phyloP scores from a whole-genome alignment of 139 green algal species.

The Picochlorum sp. region DNA sequence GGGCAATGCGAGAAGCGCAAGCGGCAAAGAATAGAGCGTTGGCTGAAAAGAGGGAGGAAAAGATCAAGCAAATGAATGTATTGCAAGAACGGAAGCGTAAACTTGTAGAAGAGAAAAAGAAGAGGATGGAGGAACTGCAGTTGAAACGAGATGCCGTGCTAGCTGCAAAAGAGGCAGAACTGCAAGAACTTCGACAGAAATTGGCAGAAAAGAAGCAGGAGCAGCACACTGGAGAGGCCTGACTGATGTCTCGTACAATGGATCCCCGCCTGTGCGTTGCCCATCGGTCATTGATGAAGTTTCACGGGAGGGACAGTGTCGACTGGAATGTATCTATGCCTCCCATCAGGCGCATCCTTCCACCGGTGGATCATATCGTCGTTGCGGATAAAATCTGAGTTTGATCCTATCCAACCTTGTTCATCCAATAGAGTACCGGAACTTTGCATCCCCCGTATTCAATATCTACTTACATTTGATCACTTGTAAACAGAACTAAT shows the following conservation, averaged over 20 bases:
- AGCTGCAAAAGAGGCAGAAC: constrained; percentile 3
- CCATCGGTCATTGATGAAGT: no score
- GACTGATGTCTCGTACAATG: no score
- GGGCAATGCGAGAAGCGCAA: not conserved
- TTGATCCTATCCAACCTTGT: not conserved
- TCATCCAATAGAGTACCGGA: not conserved
- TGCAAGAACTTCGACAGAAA: constrained; percentile 5
- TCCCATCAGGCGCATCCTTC: no score
- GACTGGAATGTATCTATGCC: no score
- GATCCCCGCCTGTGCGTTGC: no score
- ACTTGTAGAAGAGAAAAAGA: not conserved
- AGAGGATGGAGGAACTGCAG: not conserved
- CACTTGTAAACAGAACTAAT: constrained; percentile 2
- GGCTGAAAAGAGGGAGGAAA: constrained; percentile 8
- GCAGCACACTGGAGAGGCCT: no score
- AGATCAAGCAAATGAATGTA: constrained; percentile 8
- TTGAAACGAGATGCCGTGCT: not conserved
- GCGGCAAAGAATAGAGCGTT: constrained; percentile 10
- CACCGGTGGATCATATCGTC: no score
- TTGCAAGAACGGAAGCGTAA: not conserved
- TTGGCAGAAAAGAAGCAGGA: constrained; percentile 1
- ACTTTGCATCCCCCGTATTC: not conserved
- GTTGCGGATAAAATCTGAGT: not conserved
- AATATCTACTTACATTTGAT: not conserved
- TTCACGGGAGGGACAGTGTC: no score